Conservation (phyloP, 2,329 filamentous ascomycete species). For the Raffaelea arxii region DNA sequence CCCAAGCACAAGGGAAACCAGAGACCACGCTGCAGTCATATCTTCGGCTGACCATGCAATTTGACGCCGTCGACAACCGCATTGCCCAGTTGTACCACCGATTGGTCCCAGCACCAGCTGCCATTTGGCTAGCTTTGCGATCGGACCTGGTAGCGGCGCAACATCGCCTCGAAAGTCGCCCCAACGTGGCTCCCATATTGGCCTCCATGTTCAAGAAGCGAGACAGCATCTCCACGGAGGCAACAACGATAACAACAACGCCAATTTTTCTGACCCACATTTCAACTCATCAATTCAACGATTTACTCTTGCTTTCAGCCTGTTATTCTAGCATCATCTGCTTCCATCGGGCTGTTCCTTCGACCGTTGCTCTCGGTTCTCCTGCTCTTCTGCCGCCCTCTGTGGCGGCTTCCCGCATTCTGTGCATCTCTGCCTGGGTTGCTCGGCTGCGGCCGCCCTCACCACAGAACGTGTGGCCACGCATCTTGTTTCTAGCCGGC, state of each 20-base stretch:
- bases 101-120: background rate
- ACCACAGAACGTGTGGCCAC: slow-evolving; percentile 11
- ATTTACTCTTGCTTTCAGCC: slow-evolving; percentile 5
- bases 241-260: too few relatives aligned
- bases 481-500: slow-evolving; percentile 13
- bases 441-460: slow-evolving; percentile 3
- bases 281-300: slow-evolving; percentile 3
- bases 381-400: background rate
- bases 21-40: slow-evolving; percentile 2
- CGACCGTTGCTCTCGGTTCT: background rate
- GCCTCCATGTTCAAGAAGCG: background rate
- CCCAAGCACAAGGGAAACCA: too few relatives aligned
- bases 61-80: slow-evolving; percentile 6
- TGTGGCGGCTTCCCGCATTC: slow-evolving; percentile 2
- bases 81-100: slow-evolving; percentile 5
- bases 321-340: slow-evolving; percentile 6
- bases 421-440: slow-evolving; percentile 5
- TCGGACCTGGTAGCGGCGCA: background rate
- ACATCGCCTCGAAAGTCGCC: slow-evolving; percentile 1
- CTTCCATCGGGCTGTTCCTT: slow-evolving; percentile 3
- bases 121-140: slow-evolving; percentile 3
- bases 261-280: too few relatives aligned
- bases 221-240: too few relatives aligned
- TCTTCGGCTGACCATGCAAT: slow-evolving; percentile 5
- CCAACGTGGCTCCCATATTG: slow-evolving; percentile 1